Percentiles rank a stretch among this genome's conserved stretches.
phyloP scores from a whole-genome alignment of 768 basidiomycete genomes.

The Crucibulum laeve region DNA sequence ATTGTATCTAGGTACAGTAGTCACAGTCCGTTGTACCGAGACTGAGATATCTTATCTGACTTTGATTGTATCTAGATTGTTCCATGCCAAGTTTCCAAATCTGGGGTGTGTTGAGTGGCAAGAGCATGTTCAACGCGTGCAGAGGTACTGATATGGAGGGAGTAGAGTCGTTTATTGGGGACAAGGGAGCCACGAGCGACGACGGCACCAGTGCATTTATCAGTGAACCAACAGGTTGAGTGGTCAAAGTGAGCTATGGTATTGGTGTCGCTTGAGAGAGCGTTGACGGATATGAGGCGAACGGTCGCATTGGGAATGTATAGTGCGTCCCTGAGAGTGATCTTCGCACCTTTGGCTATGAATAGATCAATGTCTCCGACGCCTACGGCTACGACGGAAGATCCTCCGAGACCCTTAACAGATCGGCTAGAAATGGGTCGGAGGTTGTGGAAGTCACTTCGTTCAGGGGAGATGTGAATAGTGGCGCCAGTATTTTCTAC shows the following conservation, averaged over 20 bases:
- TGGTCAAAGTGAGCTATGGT: conserved; percentile 13
- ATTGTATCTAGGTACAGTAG: too few relatives aligned
- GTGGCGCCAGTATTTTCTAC: conserved; percentile 22
- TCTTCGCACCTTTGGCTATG: conserved; percentile 6
- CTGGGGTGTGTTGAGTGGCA: too few relatives aligned
- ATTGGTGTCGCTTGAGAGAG: conserved; percentile 9
- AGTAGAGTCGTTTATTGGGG: background rate
- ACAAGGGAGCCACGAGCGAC: conserved; percentile 10
- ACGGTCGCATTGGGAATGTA: conserved; percentile 18
- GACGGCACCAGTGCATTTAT: conserved; percentile 7
- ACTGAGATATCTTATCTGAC: too few relatives aligned
- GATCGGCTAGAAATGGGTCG: conserved; percentile 13
- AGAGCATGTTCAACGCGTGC: background rate
- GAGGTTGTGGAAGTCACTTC: conserved; percentile 18
- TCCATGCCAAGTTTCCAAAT: too few relatives aligned
- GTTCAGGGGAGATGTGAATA: conserved; percentile 16
- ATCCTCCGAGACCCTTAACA: conserved; percentile 22
- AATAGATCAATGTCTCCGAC: conserved; percentile 18
- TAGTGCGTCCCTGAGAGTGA: conserved; percentile 12
- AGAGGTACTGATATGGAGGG: background rate
- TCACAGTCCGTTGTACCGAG: too few relatives aligned
- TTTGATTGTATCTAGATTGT: too few relatives aligned
- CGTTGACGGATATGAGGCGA: conserved; percentile 16
- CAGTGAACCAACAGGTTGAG: conserved; percentile 5
- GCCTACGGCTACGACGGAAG: conserved; percentile 15